These are phyloP conservation scores for Trifolium subterraneum DNA, from an alignment of 306 rosid genomes.

Conservation along the genomic window DNA sequence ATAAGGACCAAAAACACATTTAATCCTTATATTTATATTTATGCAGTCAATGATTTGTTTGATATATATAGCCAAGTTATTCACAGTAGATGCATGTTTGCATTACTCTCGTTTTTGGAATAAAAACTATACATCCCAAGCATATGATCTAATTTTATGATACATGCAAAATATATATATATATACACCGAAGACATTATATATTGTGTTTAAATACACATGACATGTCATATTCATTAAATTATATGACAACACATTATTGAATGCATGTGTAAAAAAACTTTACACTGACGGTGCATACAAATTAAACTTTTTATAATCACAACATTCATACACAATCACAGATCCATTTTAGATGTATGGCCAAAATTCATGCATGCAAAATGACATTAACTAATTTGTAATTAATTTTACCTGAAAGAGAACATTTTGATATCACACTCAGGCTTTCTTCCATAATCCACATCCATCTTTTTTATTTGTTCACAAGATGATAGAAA, in stretches of 20 bases:
- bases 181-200: no score
- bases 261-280: no score
- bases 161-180: background rate
- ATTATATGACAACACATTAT: no score
- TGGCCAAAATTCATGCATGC: background rate
- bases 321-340: no score
- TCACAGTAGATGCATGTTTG: background rate
- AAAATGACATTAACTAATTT: background rate
- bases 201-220: no score
- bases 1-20: no score
- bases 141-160: background rate
- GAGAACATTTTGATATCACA: slow-evolving; percentile 48
- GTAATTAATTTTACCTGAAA: slow-evolving; percentile 16
- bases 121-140: background rate
- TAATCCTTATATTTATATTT: background rate
- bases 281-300: no score
- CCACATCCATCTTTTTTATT: slow-evolving; percentile 47
- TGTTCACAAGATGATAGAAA: slow-evolving; percentile 39
- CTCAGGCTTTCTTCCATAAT: slow-evolving; percentile 43
- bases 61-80: background rate
- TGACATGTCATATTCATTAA: no score
- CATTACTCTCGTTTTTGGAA: background rate
- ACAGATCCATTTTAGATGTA: background rate
- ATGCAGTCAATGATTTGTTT: background rate
- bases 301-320: no score